Conservation (phyloP, 2,329 filamentous ascomycete genomes). For the Claviceps sp. region DNA sequence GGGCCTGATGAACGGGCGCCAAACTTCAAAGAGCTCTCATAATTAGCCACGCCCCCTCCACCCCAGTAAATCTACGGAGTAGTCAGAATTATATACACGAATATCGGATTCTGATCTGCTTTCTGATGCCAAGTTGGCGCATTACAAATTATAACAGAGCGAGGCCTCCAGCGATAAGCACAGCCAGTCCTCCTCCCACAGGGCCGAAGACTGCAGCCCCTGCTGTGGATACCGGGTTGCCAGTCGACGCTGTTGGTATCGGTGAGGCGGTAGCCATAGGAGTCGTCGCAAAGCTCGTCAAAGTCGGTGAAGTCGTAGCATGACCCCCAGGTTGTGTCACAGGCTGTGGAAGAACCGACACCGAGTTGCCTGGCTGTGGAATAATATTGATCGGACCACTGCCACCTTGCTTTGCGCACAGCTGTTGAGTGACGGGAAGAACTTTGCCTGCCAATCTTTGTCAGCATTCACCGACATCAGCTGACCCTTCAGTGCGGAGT, state of each 20-base stretch:
- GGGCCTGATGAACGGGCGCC: too few relatives aligned
- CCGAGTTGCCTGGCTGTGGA: background rate
- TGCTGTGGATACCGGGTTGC: background rate
- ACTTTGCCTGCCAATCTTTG: slow-evolving; percentile 14
- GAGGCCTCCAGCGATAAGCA: background rate
- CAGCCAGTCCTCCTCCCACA: background rate
- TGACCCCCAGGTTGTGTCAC: background rate
- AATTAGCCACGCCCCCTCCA: too few relatives aligned
- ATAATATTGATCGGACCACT: background rate
- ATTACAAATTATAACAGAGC: background rate
- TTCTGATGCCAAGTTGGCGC: too few relatives aligned
- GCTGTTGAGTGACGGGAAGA: slow-evolving; percentile 15
- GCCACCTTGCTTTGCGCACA: slow-evolving; percentile 9
- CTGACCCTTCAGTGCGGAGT: slow-evolving; percentile 5
- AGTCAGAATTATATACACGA: too few relatives aligned
- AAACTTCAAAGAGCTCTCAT: too few relatives aligned
- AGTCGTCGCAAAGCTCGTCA: background rate
- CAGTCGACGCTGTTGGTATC: background rate
- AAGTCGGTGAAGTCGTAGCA: background rate
- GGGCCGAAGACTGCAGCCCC: background rate
- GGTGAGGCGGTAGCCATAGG: background rate
- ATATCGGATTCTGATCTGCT: too few relatives aligned
- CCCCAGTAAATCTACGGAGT: too few relatives aligned
- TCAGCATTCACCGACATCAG: background rate
- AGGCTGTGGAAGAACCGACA: background rate